These are phyloP conservation scores for Lachancea kluyveri DNA, from an alignment of 805 yeast genomes.

Conservation along the genomic window DNA sequence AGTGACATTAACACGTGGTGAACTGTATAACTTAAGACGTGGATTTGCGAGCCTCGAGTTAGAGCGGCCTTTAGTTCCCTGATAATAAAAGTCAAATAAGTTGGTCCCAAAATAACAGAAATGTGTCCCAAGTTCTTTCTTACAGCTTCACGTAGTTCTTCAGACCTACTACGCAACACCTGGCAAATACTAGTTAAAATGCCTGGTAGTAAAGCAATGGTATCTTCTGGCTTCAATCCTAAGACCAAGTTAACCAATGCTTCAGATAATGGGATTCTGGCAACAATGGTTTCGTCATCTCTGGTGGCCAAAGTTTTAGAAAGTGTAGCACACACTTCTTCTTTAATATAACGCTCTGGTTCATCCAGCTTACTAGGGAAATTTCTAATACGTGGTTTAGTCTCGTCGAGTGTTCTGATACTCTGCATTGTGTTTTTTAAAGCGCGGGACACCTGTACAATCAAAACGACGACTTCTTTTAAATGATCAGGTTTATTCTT, in stretches of 20 bases:
- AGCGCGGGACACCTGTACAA: conserved; percentile 52
- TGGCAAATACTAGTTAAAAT: conserved; percentile 83
- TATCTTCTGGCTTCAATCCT: conserved; percentile 51
- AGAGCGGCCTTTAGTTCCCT: conserved; percentile 75
- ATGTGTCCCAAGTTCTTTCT: conserved; percentile 69
- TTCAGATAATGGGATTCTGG: conserved; percentile 74
- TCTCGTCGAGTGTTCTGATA: conserved; percentile 14
- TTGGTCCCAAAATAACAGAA: conserved; percentile 59
- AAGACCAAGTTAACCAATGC: conserved; percentile 64
- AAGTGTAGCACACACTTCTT: conserved; percentile 57
- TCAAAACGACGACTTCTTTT: conserved; percentile 51
- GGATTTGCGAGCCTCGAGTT: conserved; percentile 86
- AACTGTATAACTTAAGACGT: conserved; percentile 82
- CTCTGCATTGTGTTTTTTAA: conserved; percentile 33
- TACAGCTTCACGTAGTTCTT: conserved; percentile 81
- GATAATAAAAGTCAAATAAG: conserved; percentile 66
- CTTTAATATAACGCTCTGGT: conserved; percentile 42
- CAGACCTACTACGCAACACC: conserved; percentile 75
- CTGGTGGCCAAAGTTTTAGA: conserved; percentile 53
- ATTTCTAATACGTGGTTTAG: conserved; percentile 21
- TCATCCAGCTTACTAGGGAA: conserved; percentile 34
- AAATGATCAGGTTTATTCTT: conserved; percentile 43
- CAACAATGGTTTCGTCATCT: conserved; percentile 72
- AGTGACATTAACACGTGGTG: conserved; percentile 64
- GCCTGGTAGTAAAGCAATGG: conserved; percentile 67